phyloP scores from a whole-genome alignment of 176 grass and related monocot species.

The Melocanna baccifera region DNA sequence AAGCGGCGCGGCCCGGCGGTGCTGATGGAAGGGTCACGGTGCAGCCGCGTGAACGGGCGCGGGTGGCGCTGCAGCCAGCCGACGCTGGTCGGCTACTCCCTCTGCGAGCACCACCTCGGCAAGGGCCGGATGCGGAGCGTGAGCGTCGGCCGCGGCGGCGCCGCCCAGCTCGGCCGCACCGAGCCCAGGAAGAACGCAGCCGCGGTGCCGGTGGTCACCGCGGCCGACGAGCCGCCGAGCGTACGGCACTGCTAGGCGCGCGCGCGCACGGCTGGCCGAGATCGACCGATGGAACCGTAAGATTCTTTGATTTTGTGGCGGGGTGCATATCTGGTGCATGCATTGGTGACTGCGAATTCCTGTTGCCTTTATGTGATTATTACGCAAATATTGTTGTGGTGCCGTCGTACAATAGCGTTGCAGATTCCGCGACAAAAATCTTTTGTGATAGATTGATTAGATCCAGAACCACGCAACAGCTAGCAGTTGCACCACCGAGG shows the following conservation, averaged over 20 bases:
- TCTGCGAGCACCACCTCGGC: conserved; percentile 95
- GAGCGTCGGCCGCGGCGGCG: background rate
- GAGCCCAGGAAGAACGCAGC: conserved; percentile 16
- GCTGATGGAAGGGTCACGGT: conserved; percentile 74
- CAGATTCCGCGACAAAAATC: background rate
- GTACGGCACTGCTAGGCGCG: background rate
- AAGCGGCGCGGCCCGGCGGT: conserved; percentile 42
- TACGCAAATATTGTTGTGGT: background rate
- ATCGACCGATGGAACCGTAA: background rate
- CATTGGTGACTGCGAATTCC: conserved; percentile 6
- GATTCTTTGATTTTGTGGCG: conserved; percentile 17
- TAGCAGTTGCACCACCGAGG: background rate
- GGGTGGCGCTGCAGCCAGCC: conserved; percentile 94
- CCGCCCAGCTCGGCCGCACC: conserved; percentile 43
- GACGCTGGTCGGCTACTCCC: conserved; percentile 78
- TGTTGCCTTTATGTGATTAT: conserved; percentile 4
- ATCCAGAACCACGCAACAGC: background rate
- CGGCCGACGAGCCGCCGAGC: background rate
- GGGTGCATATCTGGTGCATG: conserved; percentile 23
- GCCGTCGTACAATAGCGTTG: background rate
- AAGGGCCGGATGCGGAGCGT: conserved; percentile 60
- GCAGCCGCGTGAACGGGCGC: conserved; percentile 91
- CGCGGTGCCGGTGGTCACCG: background rate
- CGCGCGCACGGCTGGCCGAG: background rate
- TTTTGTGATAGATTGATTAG: background rate